These are phyloP conservation scores for Cordyceps javanica DNA, from an alignment of 2,329 filamentous ascomycete genomes.

Conservation along the genomic window DNA sequence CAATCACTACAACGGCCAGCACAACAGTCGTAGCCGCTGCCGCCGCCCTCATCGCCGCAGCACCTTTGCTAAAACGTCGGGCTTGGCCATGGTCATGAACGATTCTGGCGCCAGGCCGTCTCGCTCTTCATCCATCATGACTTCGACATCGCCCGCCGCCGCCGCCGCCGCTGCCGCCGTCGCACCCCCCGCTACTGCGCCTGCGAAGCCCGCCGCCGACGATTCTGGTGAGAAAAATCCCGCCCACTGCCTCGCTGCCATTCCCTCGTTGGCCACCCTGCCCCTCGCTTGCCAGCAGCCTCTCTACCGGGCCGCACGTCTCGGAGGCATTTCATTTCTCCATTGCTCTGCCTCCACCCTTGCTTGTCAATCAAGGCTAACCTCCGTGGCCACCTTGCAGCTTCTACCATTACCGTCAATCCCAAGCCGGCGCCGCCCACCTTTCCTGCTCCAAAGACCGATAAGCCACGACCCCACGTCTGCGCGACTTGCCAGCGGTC, in stretches of 20 bases:
- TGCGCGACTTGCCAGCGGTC: constrained; percentile 87
- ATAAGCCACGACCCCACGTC: constrained; percentile 93
- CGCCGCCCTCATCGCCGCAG: not conserved
- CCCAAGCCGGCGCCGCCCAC: constrained; percentile 33
- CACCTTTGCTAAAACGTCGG: not conserved
- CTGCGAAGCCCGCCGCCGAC: constrained; percentile 23
- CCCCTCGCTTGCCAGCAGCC: not conserved
- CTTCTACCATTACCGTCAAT: constrained; percentile 47
- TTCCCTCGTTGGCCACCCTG: not conserved
- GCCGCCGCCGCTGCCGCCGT: constrained; percentile 18
- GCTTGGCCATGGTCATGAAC: constrained; percentile 34
- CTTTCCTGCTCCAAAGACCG: constrained; percentile 84
- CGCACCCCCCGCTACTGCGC: constrained; percentile 11
- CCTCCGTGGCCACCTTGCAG: constrained; percentile 21
- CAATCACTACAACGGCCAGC: not conserved
- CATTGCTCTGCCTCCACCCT: not conserved
- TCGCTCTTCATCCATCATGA: constrained; percentile 33
- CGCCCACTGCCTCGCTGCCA: not conserved
- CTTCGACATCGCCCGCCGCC: constrained; percentile 24
- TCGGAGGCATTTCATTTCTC: not conserved
- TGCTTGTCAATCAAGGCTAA: not conserved
- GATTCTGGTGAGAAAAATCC: constrained; percentile 33
- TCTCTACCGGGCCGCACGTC: not conserved
- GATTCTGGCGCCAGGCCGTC: constrained; percentile 32
- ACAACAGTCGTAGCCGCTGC: too few relatives aligned